Conservation (phyloP, 2,329 filamentous ascomycete species). For the Fonsecaea monophora region DNA sequence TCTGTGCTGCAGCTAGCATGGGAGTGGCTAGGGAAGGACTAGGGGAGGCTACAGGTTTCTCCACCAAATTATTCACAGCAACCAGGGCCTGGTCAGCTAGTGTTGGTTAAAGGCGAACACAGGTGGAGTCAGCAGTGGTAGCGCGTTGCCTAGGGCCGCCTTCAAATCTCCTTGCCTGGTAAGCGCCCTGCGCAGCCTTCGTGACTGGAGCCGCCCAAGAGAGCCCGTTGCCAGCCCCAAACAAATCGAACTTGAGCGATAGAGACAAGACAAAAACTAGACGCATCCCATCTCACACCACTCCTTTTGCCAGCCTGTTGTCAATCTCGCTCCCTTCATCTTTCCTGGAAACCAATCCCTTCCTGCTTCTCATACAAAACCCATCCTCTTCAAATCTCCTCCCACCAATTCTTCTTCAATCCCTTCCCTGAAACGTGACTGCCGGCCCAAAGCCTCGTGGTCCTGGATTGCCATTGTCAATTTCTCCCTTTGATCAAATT, state of each 20-base stretch:
- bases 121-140: slow-evolving; percentile 11
- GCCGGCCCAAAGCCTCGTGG: slow-evolving; percentile 23
- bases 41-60: slow-evolving; percentile 1
- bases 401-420: slow-evolving; percentile 40
- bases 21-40: background rate
- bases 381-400: slow-evolving; percentile 35
- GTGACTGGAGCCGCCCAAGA: slow-evolving; percentile 20
- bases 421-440: slow-evolving; percentile 27
- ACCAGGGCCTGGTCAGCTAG: slow-evolving; percentile 2
- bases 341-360: slow-evolving; percentile 20
- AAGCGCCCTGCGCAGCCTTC: slow-evolving; percentile 10
- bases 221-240: slow-evolving; percentile 19
- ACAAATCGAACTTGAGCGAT: slow-evolving; percentile 11
- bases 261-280: slow-evolving; percentile 23
- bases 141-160: slow-evolving; percentile 24
- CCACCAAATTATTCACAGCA: slow-evolving; percentile 5
- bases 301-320: slow-evolving; percentile 5
- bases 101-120: slow-evolving; percentile 6
- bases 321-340: slow-evolving; percentile 29
- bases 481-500: slow-evolving; percentile 31
- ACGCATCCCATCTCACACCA: slow-evolving; percentile 25
- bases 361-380: slow-evolving; percentile 15
- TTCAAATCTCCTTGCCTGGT: slow-evolving; percentile 27
- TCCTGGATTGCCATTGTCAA: slow-evolving; percentile 38
- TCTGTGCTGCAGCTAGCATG: background rate